A percentile compares a stretch with the other conserved stretches of the same genome.
phyloP scores from a whole-genome alignment of 1,139 yeast species.

The Candida sanyaensis region DNA sequence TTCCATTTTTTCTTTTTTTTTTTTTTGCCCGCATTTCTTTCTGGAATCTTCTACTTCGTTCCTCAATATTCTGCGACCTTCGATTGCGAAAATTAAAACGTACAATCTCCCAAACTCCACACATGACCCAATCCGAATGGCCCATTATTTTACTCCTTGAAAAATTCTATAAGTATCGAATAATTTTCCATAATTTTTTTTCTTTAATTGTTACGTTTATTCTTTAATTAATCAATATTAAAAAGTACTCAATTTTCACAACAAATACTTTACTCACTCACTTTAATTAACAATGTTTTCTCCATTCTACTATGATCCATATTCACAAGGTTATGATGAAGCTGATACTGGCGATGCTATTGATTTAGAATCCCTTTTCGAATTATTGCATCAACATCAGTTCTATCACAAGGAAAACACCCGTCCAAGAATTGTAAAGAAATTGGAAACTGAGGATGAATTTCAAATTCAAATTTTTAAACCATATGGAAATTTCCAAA shows the following conservation, averaged over 20 bases:
- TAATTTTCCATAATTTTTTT: neutral
- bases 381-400: slow-evolving; percentile 15
- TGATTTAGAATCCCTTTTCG: slow-evolving; percentile 13
- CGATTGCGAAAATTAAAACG: slow-evolving; percentile 7
- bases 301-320: slow-evolving; percentile 4
- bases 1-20: neutral
- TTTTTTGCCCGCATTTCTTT: neutral
- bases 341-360: neutral
- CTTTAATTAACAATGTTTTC: slow-evolving; percentile 5
- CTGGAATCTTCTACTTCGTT: slow-evolving; percentile 3
- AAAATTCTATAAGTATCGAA: neutral
- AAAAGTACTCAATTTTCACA: neutral
- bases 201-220: neutral
- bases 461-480: slow-evolving; percentile 44
- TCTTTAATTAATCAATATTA: neutral
- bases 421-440: slow-evolving; percentile 36
- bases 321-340: neutral
- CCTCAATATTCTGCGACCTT: slow-evolving; percentile 4
- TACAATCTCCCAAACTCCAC: neutral
- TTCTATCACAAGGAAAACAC: slow-evolving; percentile 13
- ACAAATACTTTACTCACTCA: neutral
- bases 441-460: slow-evolving; percentile 38
- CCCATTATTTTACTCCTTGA: neutral
- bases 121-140: neutral
- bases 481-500: slow-evolving; percentile 34